These are phyloP conservation scores for Saccharomycopsis babjevae DNA, from an alignment of 805 yeast genomes.

Conservation along the genomic window DNA sequence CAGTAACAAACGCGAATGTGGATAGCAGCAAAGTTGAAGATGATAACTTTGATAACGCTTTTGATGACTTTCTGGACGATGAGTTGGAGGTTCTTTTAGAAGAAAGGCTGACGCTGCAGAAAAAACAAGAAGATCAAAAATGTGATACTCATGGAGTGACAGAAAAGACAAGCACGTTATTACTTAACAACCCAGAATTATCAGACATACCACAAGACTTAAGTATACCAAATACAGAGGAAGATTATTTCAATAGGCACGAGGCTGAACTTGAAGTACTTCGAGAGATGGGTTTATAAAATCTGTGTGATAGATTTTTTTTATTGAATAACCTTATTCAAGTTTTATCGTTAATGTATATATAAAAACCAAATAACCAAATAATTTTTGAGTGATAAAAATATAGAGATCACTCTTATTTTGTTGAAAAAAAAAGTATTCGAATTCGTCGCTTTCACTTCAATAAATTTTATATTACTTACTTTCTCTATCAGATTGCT, in stretches of 20 bases:
- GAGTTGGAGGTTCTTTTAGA: not conserved
- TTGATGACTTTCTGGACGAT: conserved; percentile 3
- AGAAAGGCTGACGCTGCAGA: not conserved
- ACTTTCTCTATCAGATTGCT: conserved; percentile 11
- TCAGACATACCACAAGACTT: not conserved
- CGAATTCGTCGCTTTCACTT: not conserved
- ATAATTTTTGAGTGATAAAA: too few relatives aligned
- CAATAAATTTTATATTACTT: not conserved
- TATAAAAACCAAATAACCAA: too few relatives aligned
- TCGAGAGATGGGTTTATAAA: conserved; percentile 37
- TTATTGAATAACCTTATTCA: not conserved
- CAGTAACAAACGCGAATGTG: not conserved
- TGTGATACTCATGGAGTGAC: not conserved
- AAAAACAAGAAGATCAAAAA: conserved; percentile 4
- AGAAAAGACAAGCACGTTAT: conserved; percentile 2
- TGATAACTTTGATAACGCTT: conserved; percentile 4
- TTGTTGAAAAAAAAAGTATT: too few relatives aligned
- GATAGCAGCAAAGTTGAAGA: not conserved
- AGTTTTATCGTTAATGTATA: too few relatives aligned
- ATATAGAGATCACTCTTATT: too few relatives aligned
- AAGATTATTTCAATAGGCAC: conserved; percentile 22
- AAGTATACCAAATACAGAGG: not conserved
- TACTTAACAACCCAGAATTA: not conserved
- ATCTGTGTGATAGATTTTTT: not conserved
- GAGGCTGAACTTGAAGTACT: conserved; percentile 35